Percentiles rank a stretch among this genome's conserved stretches.
These are phyloP conservation scores for Dillenia turbinata DNA, from an alignment of 164 flowering plant genomes.

Conservation along the genomic window DNA sequence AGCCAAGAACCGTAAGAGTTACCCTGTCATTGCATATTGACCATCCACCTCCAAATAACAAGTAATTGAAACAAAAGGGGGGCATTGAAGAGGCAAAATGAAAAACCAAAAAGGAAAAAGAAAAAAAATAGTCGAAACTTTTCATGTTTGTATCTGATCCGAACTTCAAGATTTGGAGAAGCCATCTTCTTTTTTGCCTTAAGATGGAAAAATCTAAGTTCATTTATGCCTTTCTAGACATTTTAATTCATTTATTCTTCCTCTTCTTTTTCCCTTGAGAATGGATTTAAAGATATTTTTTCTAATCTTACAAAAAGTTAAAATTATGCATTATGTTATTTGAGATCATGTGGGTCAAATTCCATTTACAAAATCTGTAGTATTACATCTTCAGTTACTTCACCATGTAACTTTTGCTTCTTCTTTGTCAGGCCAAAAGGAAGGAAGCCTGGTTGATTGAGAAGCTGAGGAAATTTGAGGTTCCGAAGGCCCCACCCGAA, in stretches of 20 bases:
- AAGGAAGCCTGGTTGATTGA: constrained; percentile 93
- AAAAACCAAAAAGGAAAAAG: neutral
- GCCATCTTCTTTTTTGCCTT: constrained; percentile 87
- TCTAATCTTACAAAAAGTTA: no score
- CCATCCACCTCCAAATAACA: no score
- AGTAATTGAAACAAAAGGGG: no score
- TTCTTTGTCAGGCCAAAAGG: constrained; percentile 58
- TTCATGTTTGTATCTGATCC: constrained; percentile 82
- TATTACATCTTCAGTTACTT: no score
- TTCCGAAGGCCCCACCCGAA: constrained; percentile 58
- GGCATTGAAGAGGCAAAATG: no score
- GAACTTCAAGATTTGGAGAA: constrained; percentile 90
- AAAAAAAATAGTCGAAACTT: constrained; percentile 42
- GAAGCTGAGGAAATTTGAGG: constrained; percentile 74
- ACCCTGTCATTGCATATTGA: no score
- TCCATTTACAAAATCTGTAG: no score
- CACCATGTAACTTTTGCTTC: neutral
- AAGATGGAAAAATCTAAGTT: constrained; percentile 68
- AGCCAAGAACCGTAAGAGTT: no score
- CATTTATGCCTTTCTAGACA: constrained; percentile 70
- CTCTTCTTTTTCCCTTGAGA: constrained; percentile 25
- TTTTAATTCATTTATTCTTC: constrained; percentile 26
- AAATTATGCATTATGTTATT: no score
- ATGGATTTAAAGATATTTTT: no score
- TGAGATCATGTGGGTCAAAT: no score